Base-by-base conservation (phyloP, 495 filamentous ascomycete genomes). In the Hypomontagnella submonticulosa region DNA sequence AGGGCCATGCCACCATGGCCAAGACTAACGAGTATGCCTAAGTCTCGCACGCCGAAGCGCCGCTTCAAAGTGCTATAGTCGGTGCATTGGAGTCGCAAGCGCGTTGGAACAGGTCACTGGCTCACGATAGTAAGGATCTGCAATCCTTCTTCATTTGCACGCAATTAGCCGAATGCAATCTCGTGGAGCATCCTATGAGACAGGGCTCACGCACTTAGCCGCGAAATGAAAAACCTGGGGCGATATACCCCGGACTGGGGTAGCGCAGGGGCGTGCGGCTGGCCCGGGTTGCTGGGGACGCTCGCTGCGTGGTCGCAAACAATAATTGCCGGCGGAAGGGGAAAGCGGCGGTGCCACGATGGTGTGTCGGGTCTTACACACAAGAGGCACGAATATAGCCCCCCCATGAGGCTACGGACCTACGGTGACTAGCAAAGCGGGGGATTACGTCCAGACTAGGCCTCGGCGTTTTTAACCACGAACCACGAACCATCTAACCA, bases 141-240 rank as follows among this genome's bases (percentile, higher is more conserved):
- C 56, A 44, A 37, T 56, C 43, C 42, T 47, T 47, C 41, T 53
- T 62, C 44, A 67, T 67, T 62, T 61, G 41, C 18, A n/a, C 32
- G 43, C 32, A 61, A 67, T 67, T 67, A 67, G 57, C 64, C 64
- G 64, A 52, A 49, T 47, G 51, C 52, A 32, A 43, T 47, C 19
- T 52, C 57, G 58, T 54, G 32, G 52, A 18, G 47, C 12, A 51
- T 20, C 64, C 46, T 52, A 34, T 42, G 51, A 37, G 23, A 41
- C 57, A 51, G 52, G 44, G 43, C 23, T 40, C 33, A n/a, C 57
- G 15, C 56, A 67, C 64, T 67, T 67, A 67, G 64, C 64, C 64
- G 64, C 51, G 64, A 67, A 41, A 53, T 53, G 51, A 57, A 57
- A 67, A 67, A 61, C 52, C 64, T 62, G 64, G 60, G 60, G 60